These are phyloP conservation scores for Ophiostoma triangulosporum DNA, from an alignment of 2,329 filamentous ascomycete species.

Conservation along the genomic window DNA sequence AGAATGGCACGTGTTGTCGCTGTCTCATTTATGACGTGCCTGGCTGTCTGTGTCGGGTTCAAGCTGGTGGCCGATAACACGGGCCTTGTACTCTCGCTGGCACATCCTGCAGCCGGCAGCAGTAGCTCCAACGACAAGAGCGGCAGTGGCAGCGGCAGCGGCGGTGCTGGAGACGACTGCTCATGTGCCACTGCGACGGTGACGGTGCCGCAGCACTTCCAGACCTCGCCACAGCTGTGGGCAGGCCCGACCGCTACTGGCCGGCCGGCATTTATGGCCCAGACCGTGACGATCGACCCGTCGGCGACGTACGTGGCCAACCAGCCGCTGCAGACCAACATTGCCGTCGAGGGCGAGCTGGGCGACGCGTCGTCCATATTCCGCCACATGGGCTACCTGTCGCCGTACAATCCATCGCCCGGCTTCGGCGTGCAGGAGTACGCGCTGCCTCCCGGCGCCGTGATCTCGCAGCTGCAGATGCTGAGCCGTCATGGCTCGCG, in stretches of 20 bases:
- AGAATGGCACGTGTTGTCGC: slow-evolving; percentile 11
- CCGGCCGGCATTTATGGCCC: slow-evolving; percentile 53
- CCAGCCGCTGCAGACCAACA: slow-evolving; percentile 54
- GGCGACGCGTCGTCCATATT: slow-evolving; percentile 52
- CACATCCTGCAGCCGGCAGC: background rate
- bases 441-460: slow-evolving; percentile 49
- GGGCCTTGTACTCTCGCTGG: slow-evolving; percentile 9
- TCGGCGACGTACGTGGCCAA: slow-evolving; percentile 53
- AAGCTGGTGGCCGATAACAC: slow-evolving; percentile 15
- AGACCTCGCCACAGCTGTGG: slow-evolving; percentile 46
- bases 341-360: slow-evolving; percentile 49
- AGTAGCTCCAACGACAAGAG: background rate
- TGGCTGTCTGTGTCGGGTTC: slow-evolving; percentile 15
- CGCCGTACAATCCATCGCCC: slow-evolving; percentile 56
- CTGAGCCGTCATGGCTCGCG: slow-evolving; percentile 59
- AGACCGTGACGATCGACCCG: slow-evolving; percentile 55
- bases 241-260: slow-evolving; percentile 59
- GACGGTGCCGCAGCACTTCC: slow-evolving; percentile 46
- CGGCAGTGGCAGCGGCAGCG: background rate
- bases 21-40: slow-evolving; percentile 14
- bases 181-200: slow-evolving; percentile 1
- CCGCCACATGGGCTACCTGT: slow-evolving; percentile 51
- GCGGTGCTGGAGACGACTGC: background rate
- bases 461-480: slow-evolving; percentile 60
- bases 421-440: slow-evolving; percentile 67